Conservation (phyloP, 1,284 basidiomycete genomes). For the Papiliotrema laurentii region DNA sequence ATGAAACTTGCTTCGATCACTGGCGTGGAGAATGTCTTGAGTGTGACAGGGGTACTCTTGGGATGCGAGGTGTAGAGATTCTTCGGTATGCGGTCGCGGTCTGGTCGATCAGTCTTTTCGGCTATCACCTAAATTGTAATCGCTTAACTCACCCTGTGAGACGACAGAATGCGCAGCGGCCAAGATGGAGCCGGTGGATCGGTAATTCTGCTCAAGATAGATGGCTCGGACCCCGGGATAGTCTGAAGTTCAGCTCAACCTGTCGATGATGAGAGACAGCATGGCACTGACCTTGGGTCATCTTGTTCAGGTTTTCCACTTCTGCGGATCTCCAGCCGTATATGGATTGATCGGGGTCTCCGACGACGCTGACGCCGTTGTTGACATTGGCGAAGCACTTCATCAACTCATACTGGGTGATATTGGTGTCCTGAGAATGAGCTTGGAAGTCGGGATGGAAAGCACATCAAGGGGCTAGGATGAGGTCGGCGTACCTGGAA, state of each 20-base stretch:
- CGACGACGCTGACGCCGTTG: constrained; percentile 72
- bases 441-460: not conserved
- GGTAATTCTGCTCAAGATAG: constrained; percentile 80
- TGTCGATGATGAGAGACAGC: not conserved
- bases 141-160: constrained; percentile 59
- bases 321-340: constrained; percentile 89
- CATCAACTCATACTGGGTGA: constrained; percentile 81
- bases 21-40: constrained; percentile 38
- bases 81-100: constrained; percentile 63
- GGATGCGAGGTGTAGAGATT: constrained; percentile 70
- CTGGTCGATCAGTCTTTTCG: constrained; percentile 9
- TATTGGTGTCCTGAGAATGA: constrained; percentile 74
- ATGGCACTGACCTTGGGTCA: constrained; percentile 57
- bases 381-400: constrained; percentile 58
- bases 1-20: constrained; percentile 64
- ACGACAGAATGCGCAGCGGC: constrained; percentile 72
- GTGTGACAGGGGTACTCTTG: constrained; percentile 55
- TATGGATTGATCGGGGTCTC: constrained; percentile 90
- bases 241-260: constrained; percentile 50
- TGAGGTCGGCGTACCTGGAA: no score
- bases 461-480: constrained; percentile 2
- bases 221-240: constrained; percentile 65
- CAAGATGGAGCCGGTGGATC: constrained; percentile 75
- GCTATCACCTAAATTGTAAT: not conserved
- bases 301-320: constrained; percentile 69